A percentile compares a stretch with the other conserved stretches of the same genome.
These are phyloP conservation scores for Tulasnella sp. DNA, from an alignment of 768 basidiomycete genomes.

Conservation along the genomic window DNA sequence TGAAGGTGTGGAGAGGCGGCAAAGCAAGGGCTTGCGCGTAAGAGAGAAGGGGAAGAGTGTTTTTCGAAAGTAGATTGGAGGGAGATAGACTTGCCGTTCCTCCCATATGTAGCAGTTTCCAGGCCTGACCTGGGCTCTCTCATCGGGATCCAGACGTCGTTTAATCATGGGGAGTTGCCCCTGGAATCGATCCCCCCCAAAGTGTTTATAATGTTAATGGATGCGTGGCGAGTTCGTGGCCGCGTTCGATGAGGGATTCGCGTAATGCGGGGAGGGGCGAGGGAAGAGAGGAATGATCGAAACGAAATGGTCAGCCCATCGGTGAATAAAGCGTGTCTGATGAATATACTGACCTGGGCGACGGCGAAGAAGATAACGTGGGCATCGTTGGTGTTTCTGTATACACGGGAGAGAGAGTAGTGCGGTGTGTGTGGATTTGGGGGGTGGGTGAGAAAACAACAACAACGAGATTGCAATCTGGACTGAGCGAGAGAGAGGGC, in stretches of 20 bases:
- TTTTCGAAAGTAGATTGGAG: not conserved
- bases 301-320: not conserved
- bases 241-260: not conserved
- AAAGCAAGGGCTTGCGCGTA: not conserved
- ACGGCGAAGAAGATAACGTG: constrained; percentile 74
- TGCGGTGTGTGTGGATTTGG: not conserved
- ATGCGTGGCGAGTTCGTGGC: not conserved
- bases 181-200: not conserved
- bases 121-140: constrained; percentile 36
- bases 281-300: not conserved
- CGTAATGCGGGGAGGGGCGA: not conserved
- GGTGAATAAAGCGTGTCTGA: not conserved
- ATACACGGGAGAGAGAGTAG: not conserved
- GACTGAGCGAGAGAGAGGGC: not conserved
- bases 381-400: constrained; percentile 57
- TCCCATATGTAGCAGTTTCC: constrained; percentile 20
- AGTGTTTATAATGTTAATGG: not conserved
- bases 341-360: constrained; percentile 36
- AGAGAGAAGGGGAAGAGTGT: not conserved
- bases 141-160: constrained; percentile 73
- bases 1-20: not conserved
- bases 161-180: constrained; percentile 64
- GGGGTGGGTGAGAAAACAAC: not conserved
- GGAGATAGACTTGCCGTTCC: constrained; percentile 14
- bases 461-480: not conserved